Percentiles rank a stretch among this genome's conserved stretches.
Evolutionary conservation across 371 early-diverging fungal genomes (phyloP).

Genomic region (Funneliformis caledonium): DNA sequence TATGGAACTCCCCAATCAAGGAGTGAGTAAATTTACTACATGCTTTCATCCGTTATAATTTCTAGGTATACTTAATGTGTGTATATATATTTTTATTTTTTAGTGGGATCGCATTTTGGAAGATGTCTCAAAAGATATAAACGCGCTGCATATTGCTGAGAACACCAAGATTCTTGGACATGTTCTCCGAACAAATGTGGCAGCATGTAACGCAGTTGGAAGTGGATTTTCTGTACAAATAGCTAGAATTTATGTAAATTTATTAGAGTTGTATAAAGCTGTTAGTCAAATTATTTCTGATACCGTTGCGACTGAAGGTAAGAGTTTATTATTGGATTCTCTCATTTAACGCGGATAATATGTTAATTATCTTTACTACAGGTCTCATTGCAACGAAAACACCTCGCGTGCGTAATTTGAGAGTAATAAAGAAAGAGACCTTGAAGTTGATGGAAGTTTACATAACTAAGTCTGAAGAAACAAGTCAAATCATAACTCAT

Average conservation of each 20-base stretch:
- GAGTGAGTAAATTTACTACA: conserved; percentile 52
- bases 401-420: conserved; percentile 88
- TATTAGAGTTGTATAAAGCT: conserved; percentile 88
- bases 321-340: not conserved
- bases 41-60: not conserved
- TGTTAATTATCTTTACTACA: conserved; percentile 30
- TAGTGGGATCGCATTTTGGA: conserved; percentile 84
- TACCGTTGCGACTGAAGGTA: conserved; percentile 76
- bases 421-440: conserved; percentile 95
- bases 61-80: not conserved
- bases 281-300: conserved; percentile 85
- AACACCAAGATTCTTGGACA: conserved; percentile 87
- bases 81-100: conserved; percentile 17
- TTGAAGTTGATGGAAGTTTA: conserved; percentile 88
- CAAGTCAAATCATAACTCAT: conserved; percentile 70
- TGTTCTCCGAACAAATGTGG: conserved; percentile 93
- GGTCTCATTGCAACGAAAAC: conserved; percentile 87
- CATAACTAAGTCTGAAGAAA: conserved; percentile 81
- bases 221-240: conserved; percentile 85
- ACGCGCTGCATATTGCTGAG: conserved; percentile 76
- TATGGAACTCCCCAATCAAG: conserved; percentile 88
- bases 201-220: conserved; percentile 90
- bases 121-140: conserved; percentile 73
- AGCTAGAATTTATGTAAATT: conserved; percentile 84
- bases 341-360: conserved; percentile 36